Evolutionary conservation across 2,329 filamentous ascomycete species (phyloP).

Genomic region (Monosporascus sp.): DNA sequence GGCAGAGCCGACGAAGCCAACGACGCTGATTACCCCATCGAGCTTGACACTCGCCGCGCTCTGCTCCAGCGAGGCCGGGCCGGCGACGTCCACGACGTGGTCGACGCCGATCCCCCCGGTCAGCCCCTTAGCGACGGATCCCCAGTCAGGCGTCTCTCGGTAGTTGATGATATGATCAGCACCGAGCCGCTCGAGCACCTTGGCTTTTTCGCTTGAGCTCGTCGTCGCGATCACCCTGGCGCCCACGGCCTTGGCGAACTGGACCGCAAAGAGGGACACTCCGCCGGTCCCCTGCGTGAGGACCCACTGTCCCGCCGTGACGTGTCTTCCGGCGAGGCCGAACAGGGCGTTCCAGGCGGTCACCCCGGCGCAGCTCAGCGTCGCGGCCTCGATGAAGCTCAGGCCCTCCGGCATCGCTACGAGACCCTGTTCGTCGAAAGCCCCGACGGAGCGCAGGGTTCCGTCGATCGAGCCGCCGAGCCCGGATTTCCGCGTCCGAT

Average conservation of each 20-base stretch:
- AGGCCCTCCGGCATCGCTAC: constrained; percentile 51
- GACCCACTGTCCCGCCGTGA: constrained; percentile 19
- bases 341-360: constrained; percentile 51
- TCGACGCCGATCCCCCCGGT: constrained; percentile 35
- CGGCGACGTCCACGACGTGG: constrained; percentile 39
- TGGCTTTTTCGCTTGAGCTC: constrained; percentile 30
- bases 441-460: constrained; percentile 24
- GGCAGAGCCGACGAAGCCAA: constrained; percentile 30
- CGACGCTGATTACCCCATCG: constrained; percentile 35
- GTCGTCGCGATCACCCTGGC: constrained; percentile 33
- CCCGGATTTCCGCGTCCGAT: constrained; percentile 1
- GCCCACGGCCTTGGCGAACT: background rate
- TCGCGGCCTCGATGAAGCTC: constrained; percentile 40
- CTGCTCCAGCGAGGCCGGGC: constrained; percentile 33
- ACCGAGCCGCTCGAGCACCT: constrained; percentile 32
- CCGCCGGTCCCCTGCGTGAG: constrained; percentile 39
- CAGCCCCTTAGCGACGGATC: constrained; percentile 28
- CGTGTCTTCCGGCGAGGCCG: constrained; percentile 32
- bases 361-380: constrained; percentile 46
- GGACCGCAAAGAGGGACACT: constrained; percentile 25
- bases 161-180: constrained; percentile 42
- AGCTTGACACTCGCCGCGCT: constrained; percentile 33
- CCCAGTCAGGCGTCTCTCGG: constrained; percentile 34
- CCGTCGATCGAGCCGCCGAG: constrained; percentile 25
- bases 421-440: constrained; percentile 46